Evolutionary conservation across 208 protist genomes (phyloP).

Genomic region (Blastocrithidia nonstop): DNA sequence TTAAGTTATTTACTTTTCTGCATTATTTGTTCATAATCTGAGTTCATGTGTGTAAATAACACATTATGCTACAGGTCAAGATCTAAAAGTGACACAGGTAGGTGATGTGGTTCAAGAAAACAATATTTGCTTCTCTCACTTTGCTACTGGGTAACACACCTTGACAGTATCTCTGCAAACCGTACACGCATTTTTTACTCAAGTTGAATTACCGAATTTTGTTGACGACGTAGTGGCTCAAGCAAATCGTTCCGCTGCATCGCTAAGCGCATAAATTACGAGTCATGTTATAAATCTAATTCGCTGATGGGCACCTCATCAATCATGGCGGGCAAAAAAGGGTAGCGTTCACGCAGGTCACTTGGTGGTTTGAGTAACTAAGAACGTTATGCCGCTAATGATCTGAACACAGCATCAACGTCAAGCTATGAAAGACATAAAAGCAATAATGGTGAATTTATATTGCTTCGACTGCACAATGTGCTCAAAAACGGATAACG

Average conservation of each 20-base stretch:
- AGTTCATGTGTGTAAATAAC: conserved; percentile 13
- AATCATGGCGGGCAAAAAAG: conserved; percentile 27
- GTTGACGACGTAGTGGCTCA: conserved; percentile 18
- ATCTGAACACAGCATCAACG: conserved; percentile 20
- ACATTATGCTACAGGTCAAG: conserved; percentile 17
- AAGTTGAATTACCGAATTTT: conserved; percentile 17
- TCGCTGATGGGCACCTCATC: conserved; percentile 24
- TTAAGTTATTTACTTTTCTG: too few species aligned
- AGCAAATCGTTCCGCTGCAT: conserved; percentile 36
- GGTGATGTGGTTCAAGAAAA: conserved; percentile 13
- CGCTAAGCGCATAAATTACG: conserved; percentile 31
- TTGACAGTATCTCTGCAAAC: conserved; percentile 17
- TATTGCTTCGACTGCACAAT: background rate
- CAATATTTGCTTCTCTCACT: conserved; percentile 12
- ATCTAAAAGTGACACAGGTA: conserved; percentile 19
- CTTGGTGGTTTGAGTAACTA: conserved; percentile 19
- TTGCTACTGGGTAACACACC: conserved; percentile 14
- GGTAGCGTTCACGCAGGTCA: conserved; percentile 29
- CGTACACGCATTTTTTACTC: conserved; percentile 31
- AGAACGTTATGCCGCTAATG: conserved; percentile 14
- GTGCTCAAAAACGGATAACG: background rate
- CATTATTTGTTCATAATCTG: too few species aligned
- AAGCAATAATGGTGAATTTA: conserved; percentile 3
- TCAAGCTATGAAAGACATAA: conserved; percentile 14
- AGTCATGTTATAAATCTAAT: conserved; percentile 35